phyloP scores from a whole-genome alignment of 2,329 filamentous ascomycete species.

The Ophiognomonia clavigignenti-juglandacearum region DNA sequence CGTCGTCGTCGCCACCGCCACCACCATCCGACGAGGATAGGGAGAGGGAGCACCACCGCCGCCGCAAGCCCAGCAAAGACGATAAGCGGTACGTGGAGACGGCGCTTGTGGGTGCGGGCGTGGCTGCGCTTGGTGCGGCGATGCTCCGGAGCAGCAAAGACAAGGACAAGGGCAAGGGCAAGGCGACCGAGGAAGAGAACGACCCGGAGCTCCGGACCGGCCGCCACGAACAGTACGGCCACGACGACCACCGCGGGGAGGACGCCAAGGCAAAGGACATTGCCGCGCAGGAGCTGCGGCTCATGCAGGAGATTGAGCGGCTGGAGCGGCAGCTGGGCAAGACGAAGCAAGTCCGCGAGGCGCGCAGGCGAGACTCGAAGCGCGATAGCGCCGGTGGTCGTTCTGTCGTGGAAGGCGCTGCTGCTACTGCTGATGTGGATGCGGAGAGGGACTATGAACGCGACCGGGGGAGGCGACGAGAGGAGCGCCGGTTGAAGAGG shows the following conservation, averaged over 20 bases:
- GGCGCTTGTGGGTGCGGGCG: slow-evolving; percentile 44
- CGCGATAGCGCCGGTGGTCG: neutral
- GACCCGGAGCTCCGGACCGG: slow-evolving; percentile 21
- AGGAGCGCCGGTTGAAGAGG: no score
- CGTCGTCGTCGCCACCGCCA: no score
- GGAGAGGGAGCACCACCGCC: slow-evolving; percentile 8
- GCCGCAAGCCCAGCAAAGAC: slow-evolving; percentile 18
- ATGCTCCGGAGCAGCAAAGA: slow-evolving; percentile 34
- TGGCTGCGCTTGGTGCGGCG: slow-evolving; percentile 40
- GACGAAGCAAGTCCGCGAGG: slow-evolving; percentile 21
- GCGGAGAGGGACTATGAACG: slow-evolving; percentile 25
- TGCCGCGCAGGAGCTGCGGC: slow-evolving; percentile 21
- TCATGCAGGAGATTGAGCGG: slow-evolving; percentile 14
- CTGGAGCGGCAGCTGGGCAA: slow-evolving; percentile 15
- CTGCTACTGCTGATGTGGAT: slow-evolving; percentile 20
- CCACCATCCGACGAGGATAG: slow-evolving; percentile 18
- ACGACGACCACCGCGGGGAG: slow-evolving; percentile 20
- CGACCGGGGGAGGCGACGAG: slow-evolving; percentile 24
- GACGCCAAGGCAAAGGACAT: slow-evolving; percentile 18
- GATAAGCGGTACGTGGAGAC: slow-evolving; percentile 35
- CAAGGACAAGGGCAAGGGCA: slow-evolving; percentile 21
- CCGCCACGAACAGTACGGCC: slow-evolving; percentile 19
- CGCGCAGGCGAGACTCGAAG: slow-evolving; percentile 16
- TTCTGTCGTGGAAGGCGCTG: neutral
- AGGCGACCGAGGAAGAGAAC: slow-evolving; percentile 17